phyloP scores from a whole-genome alignment of 2,329 filamentous ascomycete genomes.

The Cladosporium velox region DNA sequence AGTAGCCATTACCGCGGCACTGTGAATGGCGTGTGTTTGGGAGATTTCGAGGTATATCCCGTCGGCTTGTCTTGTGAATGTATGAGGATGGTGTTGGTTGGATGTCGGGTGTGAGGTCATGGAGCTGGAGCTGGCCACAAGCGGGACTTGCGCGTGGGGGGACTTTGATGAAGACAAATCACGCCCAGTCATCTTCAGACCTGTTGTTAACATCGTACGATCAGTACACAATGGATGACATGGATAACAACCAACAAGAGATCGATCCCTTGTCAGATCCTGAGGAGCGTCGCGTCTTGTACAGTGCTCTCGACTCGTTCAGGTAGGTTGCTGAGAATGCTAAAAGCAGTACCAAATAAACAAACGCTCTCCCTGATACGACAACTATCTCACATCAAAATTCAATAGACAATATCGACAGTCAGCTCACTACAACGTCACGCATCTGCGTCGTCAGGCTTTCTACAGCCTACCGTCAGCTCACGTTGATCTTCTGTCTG shows the following conservation, averaged over 20 bases:
- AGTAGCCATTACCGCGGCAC: constrained; percentile 26
- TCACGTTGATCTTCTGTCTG: constrained; percentile 81
- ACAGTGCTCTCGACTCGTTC: constrained; percentile 84
- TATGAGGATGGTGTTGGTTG: neutral
- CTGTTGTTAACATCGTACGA: neutral
- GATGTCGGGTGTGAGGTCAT: constrained; percentile 17
- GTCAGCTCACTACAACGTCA: constrained; percentile 84
- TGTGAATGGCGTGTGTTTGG: neutral
- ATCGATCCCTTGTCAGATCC: constrained; percentile 61
- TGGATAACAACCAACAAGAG: neutral
- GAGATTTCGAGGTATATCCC: neutral
- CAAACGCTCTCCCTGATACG: neutral
- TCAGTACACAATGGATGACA: neutral
- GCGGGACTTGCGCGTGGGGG: neutral
- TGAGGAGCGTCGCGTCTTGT: constrained; percentile 78
- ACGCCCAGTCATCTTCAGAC: neutral
- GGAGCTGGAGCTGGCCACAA: neutral
- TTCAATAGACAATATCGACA: constrained; percentile 64
- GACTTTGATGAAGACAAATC: neutral
- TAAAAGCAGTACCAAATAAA: neutral
- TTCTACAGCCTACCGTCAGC: constrained; percentile 86
- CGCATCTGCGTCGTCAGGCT: constrained; percentile 83
- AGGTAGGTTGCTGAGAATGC: constrained; percentile 60
- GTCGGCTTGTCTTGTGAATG: neutral
- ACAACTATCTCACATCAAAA: constrained; percentile 20